Evolutionary conservation across 2,329 filamentous ascomycete species (phyloP), one percentile per base, ranked within the genome.

Genomic region (Pseudogymnoascus sp.): DNA sequence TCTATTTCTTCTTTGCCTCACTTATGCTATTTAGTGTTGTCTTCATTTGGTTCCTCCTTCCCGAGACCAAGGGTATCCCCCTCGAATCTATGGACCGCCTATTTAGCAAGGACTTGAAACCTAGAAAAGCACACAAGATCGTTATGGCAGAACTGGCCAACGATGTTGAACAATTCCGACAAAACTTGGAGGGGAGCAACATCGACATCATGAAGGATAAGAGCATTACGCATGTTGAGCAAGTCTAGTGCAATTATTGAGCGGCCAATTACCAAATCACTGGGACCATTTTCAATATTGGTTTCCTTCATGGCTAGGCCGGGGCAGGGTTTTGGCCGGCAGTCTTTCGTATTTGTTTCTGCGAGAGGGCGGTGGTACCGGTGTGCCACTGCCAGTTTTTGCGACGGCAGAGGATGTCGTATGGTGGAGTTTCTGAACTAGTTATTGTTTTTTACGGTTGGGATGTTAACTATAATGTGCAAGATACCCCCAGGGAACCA

Each of bases 1-100:
- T 87, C 0, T 88, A 86, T 72, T 83, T 88, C 67, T 87, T 89
- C 77, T 89, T 89, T 65, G 85, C 84, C 1, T 77, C 79, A 0
- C 75, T 87, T 54, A 87, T 86, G 78, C 71, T 87, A 10, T 63
- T 80, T 8, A 82, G 82, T 0, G 75, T 79, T 60, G 63, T 82
- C 60, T 88, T 86, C 64, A 79, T 86, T 26, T 87, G 76, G 69
- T 85, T 85, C 75, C 76, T 84, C 47, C 67, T 88, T 0, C 85
- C 85, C 0, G 85, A 88, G 75, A 88, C 85, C 2, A 88, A 87
- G 75, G 77, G 79, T 41, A 76, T 88, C 10, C 84, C 84, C 0
- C 76, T 88, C 2, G 86, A 89, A 72, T 78, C 77, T 31, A 86
- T 88, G 78, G 85, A 88, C 69, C 75, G 78, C 5, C 74, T 89